A percentile compares a stretch with the other conserved stretches of the same genome.
phyloP scores from a whole-genome alignment of 2,329 filamentous ascomycete species.

The Hyphodiscus sp. region DNA sequence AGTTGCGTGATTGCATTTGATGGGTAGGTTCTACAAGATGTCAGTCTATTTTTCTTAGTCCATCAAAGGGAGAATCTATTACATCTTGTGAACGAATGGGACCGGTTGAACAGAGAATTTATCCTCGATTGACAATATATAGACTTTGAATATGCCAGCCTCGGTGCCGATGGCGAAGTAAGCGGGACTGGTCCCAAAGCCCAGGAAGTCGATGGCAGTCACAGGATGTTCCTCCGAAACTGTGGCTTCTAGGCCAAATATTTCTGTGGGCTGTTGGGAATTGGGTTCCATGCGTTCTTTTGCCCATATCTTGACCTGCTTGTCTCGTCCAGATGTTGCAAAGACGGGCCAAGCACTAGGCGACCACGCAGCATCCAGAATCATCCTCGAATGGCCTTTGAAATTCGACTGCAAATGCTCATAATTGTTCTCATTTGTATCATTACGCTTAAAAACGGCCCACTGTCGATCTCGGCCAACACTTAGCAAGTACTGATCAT shows the following conservation, averaged over 20 bases:
- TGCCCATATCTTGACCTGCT: conserved; percentile 68
- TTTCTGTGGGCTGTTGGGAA: conserved; percentile 24
- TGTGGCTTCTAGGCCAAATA: conserved; percentile 35
- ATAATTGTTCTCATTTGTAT: conserved; percentile 39
- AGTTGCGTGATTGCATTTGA: conserved; percentile 43
- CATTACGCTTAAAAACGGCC: conserved; percentile 64
- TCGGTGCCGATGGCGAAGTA: conserved; percentile 55
- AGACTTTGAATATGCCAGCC: conserved; percentile 28
- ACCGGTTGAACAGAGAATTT: conserved; percentile 26
- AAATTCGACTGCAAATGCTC: conserved; percentile 57
- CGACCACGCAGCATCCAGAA: conserved; percentile 81
- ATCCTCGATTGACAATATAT: conserved; percentile 16
- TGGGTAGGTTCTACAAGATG: conserved; percentile 34
- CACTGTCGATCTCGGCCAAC: conserved; percentile 90
- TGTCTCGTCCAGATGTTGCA: conserved; percentile 86
- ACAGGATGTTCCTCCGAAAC: conserved; percentile 52
- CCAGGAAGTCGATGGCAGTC: conserved; percentile 65
- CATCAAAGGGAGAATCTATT: conserved; percentile 2
- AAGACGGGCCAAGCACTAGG: conserved; percentile 49
- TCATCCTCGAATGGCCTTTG: conserved; percentile 89
- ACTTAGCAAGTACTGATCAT: conserved; percentile 71
- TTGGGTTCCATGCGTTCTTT: conserved; percentile 9
- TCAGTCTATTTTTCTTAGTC: conserved; percentile 2
- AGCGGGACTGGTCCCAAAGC: conserved; percentile 22
- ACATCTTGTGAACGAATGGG: conserved; percentile 17